These are phyloP conservation scores for Aureobasidium lini DNA, from an alignment of 2,329 filamentous ascomycete genomes.

Conservation along the genomic window DNA sequence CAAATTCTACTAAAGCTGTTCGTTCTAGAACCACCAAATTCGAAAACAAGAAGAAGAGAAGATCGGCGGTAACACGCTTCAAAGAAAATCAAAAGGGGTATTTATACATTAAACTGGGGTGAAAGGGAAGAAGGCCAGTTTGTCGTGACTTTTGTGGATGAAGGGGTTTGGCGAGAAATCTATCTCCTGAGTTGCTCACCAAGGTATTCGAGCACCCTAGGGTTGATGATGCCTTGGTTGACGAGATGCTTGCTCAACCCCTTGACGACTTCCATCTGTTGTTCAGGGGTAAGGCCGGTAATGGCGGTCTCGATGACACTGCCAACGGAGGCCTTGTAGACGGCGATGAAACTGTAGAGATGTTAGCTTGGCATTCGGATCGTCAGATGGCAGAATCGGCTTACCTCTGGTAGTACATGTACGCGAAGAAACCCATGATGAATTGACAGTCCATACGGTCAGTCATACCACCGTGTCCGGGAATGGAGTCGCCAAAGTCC, in stretches of 20 bases:
- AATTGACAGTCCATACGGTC: constrained; percentile 99
- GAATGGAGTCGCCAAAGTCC: constrained; percentile 97
- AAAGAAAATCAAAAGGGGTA: constrained; percentile 5
- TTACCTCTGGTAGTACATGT: constrained; percentile 80
- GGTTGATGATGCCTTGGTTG: constrained; percentile 52
- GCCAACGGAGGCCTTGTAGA: constrained; percentile 77
- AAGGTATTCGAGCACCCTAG: constrained; percentile 40
- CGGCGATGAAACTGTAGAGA: constrained; percentile 69
- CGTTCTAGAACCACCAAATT: too few species aligned
- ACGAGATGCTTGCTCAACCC: constrained; percentile 57
- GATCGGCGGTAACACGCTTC: neutral
- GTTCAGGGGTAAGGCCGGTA: constrained; percentile 75
- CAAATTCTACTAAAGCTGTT: neutral
- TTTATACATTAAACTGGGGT: constrained; percentile 10
- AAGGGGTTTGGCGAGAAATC: neutral
- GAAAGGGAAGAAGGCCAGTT: neutral
- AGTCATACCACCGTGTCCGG: constrained; percentile 94
- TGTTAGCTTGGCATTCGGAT: neutral
- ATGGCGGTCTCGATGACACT: constrained; percentile 86
- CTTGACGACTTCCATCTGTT: constrained; percentile 74
- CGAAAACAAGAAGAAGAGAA: neutral
- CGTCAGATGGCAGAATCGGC: neutral
- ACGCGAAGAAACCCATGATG: constrained; percentile 98
- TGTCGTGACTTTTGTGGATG: neutral
- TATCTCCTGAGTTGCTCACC: constrained; percentile 22